Evolutionary conservation across 148 eudicot genomes (phyloP).

Genomic region (Mesembryanthemum crystallinum): DNA sequence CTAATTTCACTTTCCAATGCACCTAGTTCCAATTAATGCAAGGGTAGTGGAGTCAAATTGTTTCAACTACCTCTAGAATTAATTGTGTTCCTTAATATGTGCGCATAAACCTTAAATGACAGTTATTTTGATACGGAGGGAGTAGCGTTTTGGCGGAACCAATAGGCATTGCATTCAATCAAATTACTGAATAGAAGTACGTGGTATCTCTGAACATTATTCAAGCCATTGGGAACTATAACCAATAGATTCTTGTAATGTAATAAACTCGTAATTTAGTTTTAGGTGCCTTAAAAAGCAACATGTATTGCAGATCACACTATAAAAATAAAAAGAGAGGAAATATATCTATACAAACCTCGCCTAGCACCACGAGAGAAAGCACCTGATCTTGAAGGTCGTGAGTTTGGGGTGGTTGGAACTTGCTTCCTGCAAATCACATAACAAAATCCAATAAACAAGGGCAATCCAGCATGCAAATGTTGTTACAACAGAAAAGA

Average conservation of each 20-base stretch:
- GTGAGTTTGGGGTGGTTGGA: constrained; percentile 21
- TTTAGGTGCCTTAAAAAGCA: not conserved
- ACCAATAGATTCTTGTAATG: no score
- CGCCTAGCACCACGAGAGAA: constrained; percentile 37
- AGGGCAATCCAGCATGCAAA: not conserved
- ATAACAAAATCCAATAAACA: not conserved
- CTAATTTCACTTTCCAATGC: no score
- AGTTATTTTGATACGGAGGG: no score
- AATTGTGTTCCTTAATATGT: no score
- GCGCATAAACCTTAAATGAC: no score
- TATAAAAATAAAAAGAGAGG: not conserved
- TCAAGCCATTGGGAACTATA: not conserved
- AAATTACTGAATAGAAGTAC: not conserved
- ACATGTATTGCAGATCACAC: not conserved
- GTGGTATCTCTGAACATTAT: not conserved
- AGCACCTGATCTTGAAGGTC: constrained; percentile 27
- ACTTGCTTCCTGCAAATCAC: constrained; percentile 27
- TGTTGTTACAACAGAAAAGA: not conserved
- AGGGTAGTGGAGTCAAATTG: no score
- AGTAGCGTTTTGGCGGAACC: not conserved
- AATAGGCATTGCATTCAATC: not conserved
- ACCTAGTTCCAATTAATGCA: no score
- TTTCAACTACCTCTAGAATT: no score
- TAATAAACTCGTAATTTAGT: not conserved
- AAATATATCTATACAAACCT: constrained; percentile 23